These are phyloP conservation scores for Vitis hybrid DNA, from an alignment of 177 flowering plant species.

Conservation along the genomic window DNA sequence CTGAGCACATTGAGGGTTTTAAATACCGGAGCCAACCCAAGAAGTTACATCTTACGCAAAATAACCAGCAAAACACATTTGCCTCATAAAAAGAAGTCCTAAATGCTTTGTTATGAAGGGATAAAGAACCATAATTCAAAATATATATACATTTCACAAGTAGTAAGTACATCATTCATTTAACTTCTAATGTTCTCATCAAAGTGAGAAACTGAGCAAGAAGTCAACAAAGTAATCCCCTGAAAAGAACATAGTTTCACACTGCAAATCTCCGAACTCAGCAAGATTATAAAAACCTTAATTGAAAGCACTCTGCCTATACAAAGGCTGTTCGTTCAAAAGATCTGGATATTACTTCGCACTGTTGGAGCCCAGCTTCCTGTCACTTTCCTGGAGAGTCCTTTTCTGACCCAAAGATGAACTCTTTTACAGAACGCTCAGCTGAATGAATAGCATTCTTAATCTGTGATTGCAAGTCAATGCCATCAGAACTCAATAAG, in stretches of 20 bases:
- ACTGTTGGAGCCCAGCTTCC: slow-evolving; percentile 18
- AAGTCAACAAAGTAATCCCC: background rate
- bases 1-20: no score
- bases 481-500: slow-evolving; percentile 5
- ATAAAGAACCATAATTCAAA: no score
- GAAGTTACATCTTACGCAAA: no score
- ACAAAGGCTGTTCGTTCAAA: background rate
- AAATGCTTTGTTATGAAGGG: no score
- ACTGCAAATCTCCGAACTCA: background rate
- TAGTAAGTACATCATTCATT: no score
- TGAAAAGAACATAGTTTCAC: slow-evolving; percentile 20
- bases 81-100: no score
- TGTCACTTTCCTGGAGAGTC: slow-evolving; percentile 26
- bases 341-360: slow-evolving; percentile 21
- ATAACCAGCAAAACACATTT: no score
- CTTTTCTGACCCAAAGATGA: slow-evolving; percentile 38
- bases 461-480: slow-evolving; percentile 43
- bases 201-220: no score
- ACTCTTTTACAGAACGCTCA: slow-evolving; percentile 47
- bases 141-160: no score
- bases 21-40: no score
- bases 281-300: background rate
- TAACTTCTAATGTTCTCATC: no score
- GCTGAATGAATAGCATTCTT: slow-evolving; percentile 56
- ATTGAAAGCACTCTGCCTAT: background rate